A percentile compares a stretch with the other conserved stretches of the same genome.
These are phyloP conservation scores for Haplosporangium sp. DNA, from an alignment of 371 early-diverging fungal genomes.

Conservation along the genomic window DNA sequence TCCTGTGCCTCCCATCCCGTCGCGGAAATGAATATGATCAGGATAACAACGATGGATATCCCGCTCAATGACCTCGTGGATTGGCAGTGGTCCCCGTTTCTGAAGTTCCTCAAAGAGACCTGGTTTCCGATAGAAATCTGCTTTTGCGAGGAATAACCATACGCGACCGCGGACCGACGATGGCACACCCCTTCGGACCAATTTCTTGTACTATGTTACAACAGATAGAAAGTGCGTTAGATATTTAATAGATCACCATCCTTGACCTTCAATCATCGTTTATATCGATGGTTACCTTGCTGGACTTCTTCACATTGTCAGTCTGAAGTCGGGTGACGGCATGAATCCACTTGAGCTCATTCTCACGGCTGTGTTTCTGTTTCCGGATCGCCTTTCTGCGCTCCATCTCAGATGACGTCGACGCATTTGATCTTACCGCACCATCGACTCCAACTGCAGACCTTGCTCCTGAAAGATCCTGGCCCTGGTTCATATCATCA, in stretches of 20 bases:
- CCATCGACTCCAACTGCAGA: constrained; percentile 21
- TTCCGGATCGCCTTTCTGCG: constrained; percentile 18
- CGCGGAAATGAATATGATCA: constrained; percentile 77
- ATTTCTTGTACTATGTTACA: constrained; percentile 64
- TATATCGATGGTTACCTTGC: constrained; percentile 21
- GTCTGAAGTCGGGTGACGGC: constrained; percentile 21
- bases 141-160: constrained; percentile 78
- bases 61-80: constrained; percentile 88
- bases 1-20: constrained; percentile 71
- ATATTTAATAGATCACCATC: background rate
- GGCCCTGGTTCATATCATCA: constrained; percentile 21
- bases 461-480: constrained; percentile 22
- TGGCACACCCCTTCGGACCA: constrained; percentile 82
- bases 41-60: constrained; percentile 92
- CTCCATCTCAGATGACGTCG: constrained; percentile 17
- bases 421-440: constrained; percentile 15
- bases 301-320: constrained; percentile 37
- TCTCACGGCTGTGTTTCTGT: constrained; percentile 20
- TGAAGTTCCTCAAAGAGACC: constrained; percentile 57
- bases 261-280: background rate
- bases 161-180: constrained; percentile 76
- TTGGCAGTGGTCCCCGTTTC: constrained; percentile 54
- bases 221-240: background rate
- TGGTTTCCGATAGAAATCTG: constrained; percentile 58
- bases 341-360: constrained; percentile 47